Conservation (phyloP, 2,329 filamentous ascomycete genomes). For the Trichothecium sympodiale region DNA sequence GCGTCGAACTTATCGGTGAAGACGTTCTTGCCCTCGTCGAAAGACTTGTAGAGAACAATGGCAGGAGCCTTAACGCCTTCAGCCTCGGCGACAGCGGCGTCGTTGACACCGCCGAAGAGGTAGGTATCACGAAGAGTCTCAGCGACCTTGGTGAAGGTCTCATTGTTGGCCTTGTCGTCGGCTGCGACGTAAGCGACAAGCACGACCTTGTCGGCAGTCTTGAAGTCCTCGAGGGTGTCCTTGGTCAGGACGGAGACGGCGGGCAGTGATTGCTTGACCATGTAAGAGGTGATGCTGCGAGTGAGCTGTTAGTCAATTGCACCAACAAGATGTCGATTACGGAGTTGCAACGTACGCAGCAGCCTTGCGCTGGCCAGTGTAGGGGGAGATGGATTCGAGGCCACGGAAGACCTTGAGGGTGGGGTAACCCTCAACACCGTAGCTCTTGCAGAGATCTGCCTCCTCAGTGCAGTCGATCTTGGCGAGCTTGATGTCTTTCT, state of each 20-base stretch:
- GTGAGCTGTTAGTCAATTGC: conserved; percentile 10
- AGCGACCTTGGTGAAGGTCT: conserved; percentile 66
- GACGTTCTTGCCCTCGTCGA: conserved; percentile 88
- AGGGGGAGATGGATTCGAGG: conserved; percentile 66
- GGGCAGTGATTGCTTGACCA: conserved; percentile 95
- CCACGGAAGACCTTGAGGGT: conserved; percentile 99
- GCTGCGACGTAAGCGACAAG: conserved; percentile 77
- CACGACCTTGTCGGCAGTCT: conserved; percentile 94
- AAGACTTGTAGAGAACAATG: conserved; percentile 91
- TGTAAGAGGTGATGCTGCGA: conserved; percentile 63
- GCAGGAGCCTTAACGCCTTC: conserved; percentile 82
- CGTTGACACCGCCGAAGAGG: conserved; percentile 82
- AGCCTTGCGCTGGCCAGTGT: conserved; percentile 83
- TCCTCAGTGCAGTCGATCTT: conserved; percentile 96
- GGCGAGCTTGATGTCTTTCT: conserved; percentile 74
- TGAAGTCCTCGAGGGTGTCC: conserved; percentile 87
- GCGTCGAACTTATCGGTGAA: conserved; percentile 71
- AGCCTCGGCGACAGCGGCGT: conserved; percentile 73
- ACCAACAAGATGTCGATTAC: background rate
- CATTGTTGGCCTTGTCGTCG: conserved; percentile 74
- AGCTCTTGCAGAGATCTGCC: conserved; percentile 77
- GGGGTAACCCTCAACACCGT: conserved; percentile 93
- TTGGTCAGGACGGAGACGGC: conserved; percentile 75
- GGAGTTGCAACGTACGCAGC: conserved; percentile 42
- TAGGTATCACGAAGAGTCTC: conserved; percentile 77